Evolutionary conservation across 441 rosid species (phyloP), one percentile per base, ranked within the genome.

Genomic region (Aquilaria agallochum): DNA sequence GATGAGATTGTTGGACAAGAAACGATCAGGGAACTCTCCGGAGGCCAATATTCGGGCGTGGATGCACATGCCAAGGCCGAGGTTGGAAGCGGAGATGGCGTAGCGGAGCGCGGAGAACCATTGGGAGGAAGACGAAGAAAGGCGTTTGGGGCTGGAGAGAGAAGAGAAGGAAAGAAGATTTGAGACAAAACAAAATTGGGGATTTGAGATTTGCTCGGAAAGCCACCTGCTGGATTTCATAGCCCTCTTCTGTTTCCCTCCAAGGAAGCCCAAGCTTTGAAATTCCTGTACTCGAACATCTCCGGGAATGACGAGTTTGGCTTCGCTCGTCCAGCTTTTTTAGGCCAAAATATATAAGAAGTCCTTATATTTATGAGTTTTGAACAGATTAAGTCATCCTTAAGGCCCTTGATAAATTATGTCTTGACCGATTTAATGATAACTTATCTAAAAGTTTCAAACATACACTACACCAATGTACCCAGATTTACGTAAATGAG

Each of bases 31-130:
- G 60, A 0, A 13, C 58, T 61, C 68, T 42, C 68, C 66, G 31
- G 73, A 31, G 8, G 36, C 61, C 32, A 78, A 0, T 52, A 78
- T 69, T 50, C 74, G 70, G 8, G 77, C 77, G 65, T 78, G 79
- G 0, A 69, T 65, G 66, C 66, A 75, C 33, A 69, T 75, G 0
- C 79, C 79, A 27, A 78, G 82, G 31, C 2, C 53, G 70, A 75
- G 64, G 42, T 78, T 66, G 13, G 79, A 69, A 3, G 65, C 58
- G 20, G 75, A 68, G 59, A 72, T 62, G 0, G 82, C 77, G 10
- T 66, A 63, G 64, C 82, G 82, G 55, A 78, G 77, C 50, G 75
- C 55, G n/a, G 68, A 62, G 71, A 74, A 70, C 77, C 82, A 78
- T 68, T 53, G 79, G 11, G 78, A 70, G 60, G 74, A 61, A 31